A percentile compares a stretch with the other conserved stretches of the same genome.
phyloP scores from a whole-genome alignment of 2,329 filamentous ascomycete genomes.

The Plenodomus tracheiphilus region DNA sequence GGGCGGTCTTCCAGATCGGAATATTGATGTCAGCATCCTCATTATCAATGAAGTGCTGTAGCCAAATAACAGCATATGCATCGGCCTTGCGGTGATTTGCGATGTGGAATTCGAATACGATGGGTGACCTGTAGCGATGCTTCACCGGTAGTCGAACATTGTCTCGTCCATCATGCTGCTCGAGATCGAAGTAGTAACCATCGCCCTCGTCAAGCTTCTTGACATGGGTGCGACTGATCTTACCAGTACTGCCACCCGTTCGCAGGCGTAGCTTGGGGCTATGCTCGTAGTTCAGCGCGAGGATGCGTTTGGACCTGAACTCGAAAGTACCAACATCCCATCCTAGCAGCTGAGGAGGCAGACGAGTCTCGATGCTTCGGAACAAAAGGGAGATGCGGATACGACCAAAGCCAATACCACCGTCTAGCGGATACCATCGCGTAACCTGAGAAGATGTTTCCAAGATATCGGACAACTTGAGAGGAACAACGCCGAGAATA shows the following conservation, averaged over 20 bases:
- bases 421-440: conserved; percentile 94
- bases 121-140: conserved; percentile 83
- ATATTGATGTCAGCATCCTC: conserved; percentile 77
- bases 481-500: conserved; percentile 85
- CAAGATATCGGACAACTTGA: conserved; percentile 86
- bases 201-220: conserved; percentile 61
- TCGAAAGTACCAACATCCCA: conserved; percentile 97
- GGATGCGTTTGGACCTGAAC: conserved; percentile 73
- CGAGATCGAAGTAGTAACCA: conserved; percentile 63
- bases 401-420: conserved; percentile 86
- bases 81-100: conserved; percentile 70
- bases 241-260: conserved; percentile 81
- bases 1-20: conserved; percentile 86
- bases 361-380: conserved; percentile 80
- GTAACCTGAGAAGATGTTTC: conserved; percentile 85
- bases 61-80: conserved; percentile 81
- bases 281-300: conserved; percentile 64
- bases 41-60: conserved; percentile 81
- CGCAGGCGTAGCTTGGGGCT: conserved; percentile 72
- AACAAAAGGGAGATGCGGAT: conserved; percentile 88
- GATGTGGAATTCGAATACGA: conserved; percentile 84
- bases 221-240: conserved; percentile 67
- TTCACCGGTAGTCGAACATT: conserved; percentile 81
- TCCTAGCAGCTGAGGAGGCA: conserved; percentile 83
- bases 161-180: conserved; percentile 53